These are phyloP conservation scores for Pulveroboletus sp. DNA, from an alignment of 768 basidiomycete species.

Conservation along the genomic window DNA sequence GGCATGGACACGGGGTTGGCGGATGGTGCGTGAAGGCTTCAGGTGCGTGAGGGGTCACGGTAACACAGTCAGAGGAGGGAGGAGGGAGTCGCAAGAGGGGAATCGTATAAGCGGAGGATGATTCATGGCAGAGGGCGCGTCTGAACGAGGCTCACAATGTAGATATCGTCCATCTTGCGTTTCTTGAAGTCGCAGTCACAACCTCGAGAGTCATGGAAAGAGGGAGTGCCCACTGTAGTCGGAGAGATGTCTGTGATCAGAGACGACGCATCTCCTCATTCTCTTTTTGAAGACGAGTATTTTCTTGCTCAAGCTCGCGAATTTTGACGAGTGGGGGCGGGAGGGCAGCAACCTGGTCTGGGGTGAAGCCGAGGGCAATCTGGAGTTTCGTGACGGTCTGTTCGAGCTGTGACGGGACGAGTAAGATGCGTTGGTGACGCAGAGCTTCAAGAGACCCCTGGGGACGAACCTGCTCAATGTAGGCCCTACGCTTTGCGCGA, in stretches of 20 bases:
- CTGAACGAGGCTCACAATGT: constrained; percentile 39
- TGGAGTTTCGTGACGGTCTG: constrained; percentile 84
- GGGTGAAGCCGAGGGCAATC: constrained; percentile 63
- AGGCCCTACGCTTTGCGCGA: constrained; percentile 88
- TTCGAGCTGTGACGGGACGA: constrained; percentile 52
- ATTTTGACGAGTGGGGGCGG: constrained; percentile 73
- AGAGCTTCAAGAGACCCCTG: constrained; percentile 5
- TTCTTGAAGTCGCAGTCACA: constrained; percentile 61
- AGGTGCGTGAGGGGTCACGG: no score
- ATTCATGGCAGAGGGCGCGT: neutral
- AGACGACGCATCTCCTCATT: constrained; percentile 71
- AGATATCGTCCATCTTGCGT: constrained; percentile 58
- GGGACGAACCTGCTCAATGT: constrained; percentile 73
- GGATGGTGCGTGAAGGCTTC: no score
- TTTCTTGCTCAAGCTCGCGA: constrained; percentile 81
- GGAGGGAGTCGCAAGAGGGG: no score
- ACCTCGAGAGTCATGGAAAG: constrained; percentile 44
- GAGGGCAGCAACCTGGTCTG: constrained; percentile 70
- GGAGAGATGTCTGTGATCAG: constrained; percentile 36
- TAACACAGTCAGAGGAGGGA: no score
- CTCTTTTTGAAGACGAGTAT: constrained; percentile 62
- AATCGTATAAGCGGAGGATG: no score
- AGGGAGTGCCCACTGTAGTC: constrained; percentile 49
- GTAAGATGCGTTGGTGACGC: constrained; percentile 8
- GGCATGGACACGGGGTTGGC: no score